Percentiles rank a stretch among this genome's conserved stretches.
These are phyloP conservation scores for Rhizopus stolonifer DNA, from an alignment of 371 early-diverging fungal genomes.

Conservation along the genomic window DNA sequence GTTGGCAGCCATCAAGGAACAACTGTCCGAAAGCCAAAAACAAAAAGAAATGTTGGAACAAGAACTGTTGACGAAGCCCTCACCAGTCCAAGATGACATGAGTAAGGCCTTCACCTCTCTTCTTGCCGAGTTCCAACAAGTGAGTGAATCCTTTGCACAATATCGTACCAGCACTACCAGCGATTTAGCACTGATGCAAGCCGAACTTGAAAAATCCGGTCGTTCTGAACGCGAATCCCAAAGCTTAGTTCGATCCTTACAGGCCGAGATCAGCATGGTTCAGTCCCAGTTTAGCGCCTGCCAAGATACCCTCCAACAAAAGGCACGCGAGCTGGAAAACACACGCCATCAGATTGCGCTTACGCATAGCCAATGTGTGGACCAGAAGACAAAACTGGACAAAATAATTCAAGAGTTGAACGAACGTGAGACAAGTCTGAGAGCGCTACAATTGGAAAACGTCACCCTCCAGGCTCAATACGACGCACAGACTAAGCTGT, in stretches of 20 bases:
- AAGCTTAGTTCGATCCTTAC: neutral
- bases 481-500: neutral
- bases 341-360: neutral
- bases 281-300: neutral
- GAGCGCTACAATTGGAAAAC: constrained; percentile 1
- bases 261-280: neutral
- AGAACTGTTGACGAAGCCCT: neutral
- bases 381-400: constrained; percentile 1
- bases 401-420: neutral
- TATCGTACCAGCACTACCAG: neutral
- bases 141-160: neutral
- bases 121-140: neutral
- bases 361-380: neutral
- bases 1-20: neutral
- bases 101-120: neutral
- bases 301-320: neutral
- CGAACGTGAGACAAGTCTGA: neutral
- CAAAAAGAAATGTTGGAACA: neutral
- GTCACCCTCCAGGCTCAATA: neutral
- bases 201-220: constrained; percentile 5
- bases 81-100: no score
- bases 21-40: neutral
- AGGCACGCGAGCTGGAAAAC: neutral
- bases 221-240: constrained; percentile 1
- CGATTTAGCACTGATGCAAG: constrained; percentile 4